Evolutionary conservation across 129 eudicot genomes (phyloP).

Genomic region (Artemisia tridentata): DNA sequence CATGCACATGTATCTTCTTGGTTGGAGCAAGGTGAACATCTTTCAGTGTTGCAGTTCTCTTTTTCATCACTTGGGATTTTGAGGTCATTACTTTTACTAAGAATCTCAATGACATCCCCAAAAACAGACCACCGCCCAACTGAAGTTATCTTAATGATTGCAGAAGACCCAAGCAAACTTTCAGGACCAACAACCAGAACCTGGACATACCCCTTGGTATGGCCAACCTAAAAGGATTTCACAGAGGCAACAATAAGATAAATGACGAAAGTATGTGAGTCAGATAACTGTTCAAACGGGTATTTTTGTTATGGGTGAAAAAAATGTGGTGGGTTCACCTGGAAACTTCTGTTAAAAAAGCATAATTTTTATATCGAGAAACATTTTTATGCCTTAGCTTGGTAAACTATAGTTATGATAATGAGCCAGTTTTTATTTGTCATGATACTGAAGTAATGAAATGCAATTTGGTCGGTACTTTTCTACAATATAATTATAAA

Average conservation of each 20-base stretch:
- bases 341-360: no score
- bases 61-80: constrained; percentile 15
- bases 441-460: no score
- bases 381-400: no score
- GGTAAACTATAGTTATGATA: no score
- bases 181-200: constrained; percentile 80
- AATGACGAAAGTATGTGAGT: no score
- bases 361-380: no score
- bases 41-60: constrained; percentile 15
- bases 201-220: constrained; percentile 95
- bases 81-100: constrained; percentile 16
- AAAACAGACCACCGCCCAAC: constrained; percentile 99
- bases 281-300: no score
- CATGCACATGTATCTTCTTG: constrained; percentile 52
- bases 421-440: no score
- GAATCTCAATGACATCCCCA: constrained; percentile 75
- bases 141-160: constrained; percentile 74
- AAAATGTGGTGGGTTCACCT: no score
- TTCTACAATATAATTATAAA: no score
- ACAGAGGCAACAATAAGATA: neutral
- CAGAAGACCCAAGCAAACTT: constrained; percentile 85
- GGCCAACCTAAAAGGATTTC: constrained; percentile 67
- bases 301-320: no score
- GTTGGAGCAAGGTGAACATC: constrained; percentile 36
- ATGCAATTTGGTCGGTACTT: no score